Evolutionary conservation across 768 basidiomycete species (phyloP).

Genomic region (Mycena venus): DNA sequence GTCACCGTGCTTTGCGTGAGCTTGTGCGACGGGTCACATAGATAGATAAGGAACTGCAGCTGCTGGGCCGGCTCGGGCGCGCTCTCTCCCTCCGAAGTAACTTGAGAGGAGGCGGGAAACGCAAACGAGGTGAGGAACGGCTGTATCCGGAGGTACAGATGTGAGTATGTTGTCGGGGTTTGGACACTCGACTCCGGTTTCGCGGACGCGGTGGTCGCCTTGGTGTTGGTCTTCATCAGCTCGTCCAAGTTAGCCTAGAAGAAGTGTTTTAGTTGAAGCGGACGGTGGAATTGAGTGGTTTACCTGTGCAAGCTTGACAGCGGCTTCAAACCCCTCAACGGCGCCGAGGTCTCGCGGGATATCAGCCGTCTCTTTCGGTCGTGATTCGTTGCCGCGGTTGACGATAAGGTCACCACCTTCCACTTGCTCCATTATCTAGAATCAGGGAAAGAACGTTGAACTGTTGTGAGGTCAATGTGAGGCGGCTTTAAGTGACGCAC

Average conservation of each 20-base stretch:
- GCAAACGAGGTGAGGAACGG: conserved; percentile 78
- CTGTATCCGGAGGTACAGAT: conserved; percentile 94
- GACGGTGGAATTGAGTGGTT: conserved; percentile 29
- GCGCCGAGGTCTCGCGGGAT: conserved; percentile 79
- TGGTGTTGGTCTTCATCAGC: conserved; percentile 73
- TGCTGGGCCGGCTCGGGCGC: conserved; percentile 57
- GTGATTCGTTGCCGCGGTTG: conserved; percentile 84
- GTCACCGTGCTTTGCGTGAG: conserved; percentile 84
- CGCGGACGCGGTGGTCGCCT: conserved; percentile 43
- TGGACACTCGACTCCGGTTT: conserved; percentile 48
- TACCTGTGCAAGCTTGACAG: conserved; percentile 88
- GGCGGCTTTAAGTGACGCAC: conserved; percentile 56
- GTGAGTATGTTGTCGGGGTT: conserved; percentile 83
- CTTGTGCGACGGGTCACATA: conserved; percentile 85
- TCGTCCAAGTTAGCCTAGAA: conserved; percentile 83
- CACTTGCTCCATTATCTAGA: conserved; percentile 92
- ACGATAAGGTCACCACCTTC: conserved; percentile 93
- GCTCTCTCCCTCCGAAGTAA: conserved; percentile 37
- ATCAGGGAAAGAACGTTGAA: neutral
- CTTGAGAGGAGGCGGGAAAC: conserved; percentile 48
- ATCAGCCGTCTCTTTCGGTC: conserved; percentile 70
- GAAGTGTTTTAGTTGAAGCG: neutral
- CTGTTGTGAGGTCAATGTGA: conserved; percentile 11
- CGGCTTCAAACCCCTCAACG: conserved; percentile 88
- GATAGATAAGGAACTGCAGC: conserved; percentile 79